Evolutionary conservation across 176 grass and related monocot species (phyloP), one percentile per base, ranked within the genome.

Genomic region (Otatea glauca): DNA sequence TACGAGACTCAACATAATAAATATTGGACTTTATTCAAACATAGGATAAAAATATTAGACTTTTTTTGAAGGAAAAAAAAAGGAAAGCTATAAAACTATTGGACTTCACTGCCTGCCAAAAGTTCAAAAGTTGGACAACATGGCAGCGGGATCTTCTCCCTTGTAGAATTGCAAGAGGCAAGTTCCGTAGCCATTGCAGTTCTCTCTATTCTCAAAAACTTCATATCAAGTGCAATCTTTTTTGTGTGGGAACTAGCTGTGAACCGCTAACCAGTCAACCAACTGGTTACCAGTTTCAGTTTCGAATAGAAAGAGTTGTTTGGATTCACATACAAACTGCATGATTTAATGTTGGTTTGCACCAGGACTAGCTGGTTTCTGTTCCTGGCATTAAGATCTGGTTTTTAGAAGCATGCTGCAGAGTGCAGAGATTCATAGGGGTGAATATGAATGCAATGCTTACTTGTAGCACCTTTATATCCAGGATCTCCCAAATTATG

Each of bases 401-500:
- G 4, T 66, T 67, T 80, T 9, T 65, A 55, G 56, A 81, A 75
- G 45, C 59, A 42, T 43, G 70, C 61, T 51, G 27, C 4, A 41
- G 45, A 76, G 9, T 81, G 49, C 65, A 73, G 48, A 87, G 71
- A 74, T 66, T 53, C 60, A 81, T 87, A 24, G 12, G 38, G 71
- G 65, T 86, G 83, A 72, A 66, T 49, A 72, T 55, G 41, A n/a
- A 43, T 70, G 7, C 75, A 32, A 84, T 89, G 68, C 66, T 79
- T 85, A 86, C 51, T 55, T 71, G 82, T 53, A 80, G 70, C 49
- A 83, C 48, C 64, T 74, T 37, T 72, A 53, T 82, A 77, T 84
- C 27, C 86, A 99, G 93, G 96, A 99, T 95, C 91, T 99, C 80
- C 96, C 93, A 51, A 98, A 99, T 70, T 99, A 99, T 85, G 93